A percentile compares a stretch with the other conserved stretches of the same genome.
Conservation (phyloP, 768 basidiomycete genomes). For the Mycena indigotica region DNA sequence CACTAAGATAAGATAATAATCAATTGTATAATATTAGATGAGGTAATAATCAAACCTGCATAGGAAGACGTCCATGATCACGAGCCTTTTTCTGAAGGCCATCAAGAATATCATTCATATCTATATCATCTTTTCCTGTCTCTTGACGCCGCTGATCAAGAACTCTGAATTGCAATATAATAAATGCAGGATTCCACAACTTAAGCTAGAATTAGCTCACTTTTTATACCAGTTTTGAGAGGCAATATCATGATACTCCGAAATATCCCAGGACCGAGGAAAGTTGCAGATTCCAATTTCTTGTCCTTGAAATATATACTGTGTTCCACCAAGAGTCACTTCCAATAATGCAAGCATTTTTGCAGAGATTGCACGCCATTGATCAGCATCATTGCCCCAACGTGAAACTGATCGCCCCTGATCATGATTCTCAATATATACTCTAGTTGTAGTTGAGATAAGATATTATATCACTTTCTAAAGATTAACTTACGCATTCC, state of each 20-base stretch:
- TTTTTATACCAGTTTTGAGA: constrained; percentile 59
- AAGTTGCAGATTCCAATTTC: constrained; percentile 72
- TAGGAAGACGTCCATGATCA: constrained; percentile 70
- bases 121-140: constrained; percentile 42
- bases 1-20: too few relatives aligned
- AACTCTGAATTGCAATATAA: constrained; percentile 31
- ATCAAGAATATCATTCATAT: constrained; percentile 64
- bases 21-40: too few relatives aligned
- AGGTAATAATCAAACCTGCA: too few relatives aligned
- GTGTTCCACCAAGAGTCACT: constrained; percentile 62
- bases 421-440: constrained; percentile 75
- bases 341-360: constrained; percentile 69
- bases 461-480: neutral
- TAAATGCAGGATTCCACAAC: neutral
- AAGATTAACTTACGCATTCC: constrained; percentile 55
- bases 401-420: constrained; percentile 64
- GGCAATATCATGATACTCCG: constrained; percentile 74
- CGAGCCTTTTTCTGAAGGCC: constrained; percentile 63
- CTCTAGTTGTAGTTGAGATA: constrained; percentile 36
- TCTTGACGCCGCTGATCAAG: constrained; percentile 39
- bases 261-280: constrained; percentile 62
- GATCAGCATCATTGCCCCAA: constrained; percentile 61
- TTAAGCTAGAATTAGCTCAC: constrained; percentile 40
- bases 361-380: constrained; percentile 59
- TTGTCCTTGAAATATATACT: constrained; percentile 76